Base-by-base conservation (phyloP, 2,329 filamentous ascomycete genomes). In the Arthrobotrys pseudoclavata region DNA sequence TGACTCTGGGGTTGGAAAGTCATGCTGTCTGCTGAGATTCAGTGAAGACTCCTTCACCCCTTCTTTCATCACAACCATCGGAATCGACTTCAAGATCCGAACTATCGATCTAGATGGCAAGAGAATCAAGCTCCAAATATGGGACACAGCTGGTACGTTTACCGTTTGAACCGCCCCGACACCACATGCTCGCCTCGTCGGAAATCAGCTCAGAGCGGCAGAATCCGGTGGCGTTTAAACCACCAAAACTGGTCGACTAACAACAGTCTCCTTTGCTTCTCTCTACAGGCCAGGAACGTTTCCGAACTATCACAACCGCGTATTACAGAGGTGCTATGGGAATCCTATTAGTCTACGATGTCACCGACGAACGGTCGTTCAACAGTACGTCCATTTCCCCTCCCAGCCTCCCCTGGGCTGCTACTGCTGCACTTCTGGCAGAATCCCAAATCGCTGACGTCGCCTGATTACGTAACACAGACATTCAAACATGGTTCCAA, bases 301-400 rank as follows among this genome's bases (percentile, higher is more conserved):
- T 99, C 89, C 90, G 96, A 81, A 99, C 96, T 80, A 99, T 99
- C 86, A 99, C 96, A 66, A 98, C 96, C 57, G 95, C 96, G 81
- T 99, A 99, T 87, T 99, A 99, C 86, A 89, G 96, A 83, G 96
- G 96, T 82, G 96, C 96, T 81, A 98, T 98, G 95, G 96, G 96
- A 78, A 98, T 98, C 81, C 87, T 98, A 84, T 88, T 99, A 80
- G 95, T 98, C 66, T 99, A 99, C 86, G 96, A 99, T 86, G 96
- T 99, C 82, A 99, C 96, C 61, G 96, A 99, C 83, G 92, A 97
- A 87, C 88, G 93, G 84, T 96, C 92, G 79, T 97, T 97, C 84
- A 94, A 97, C 85, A 97, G 94, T 97, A 88, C 82, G 91, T 86
- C 42, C 24, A 48, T 45, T 68, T 34, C 83, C n/a, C 74, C 70